Evolutionary conservation across 2,329 filamentous ascomycete species (phyloP).

Genomic region (Zymoseptoria passerinii): DNA sequence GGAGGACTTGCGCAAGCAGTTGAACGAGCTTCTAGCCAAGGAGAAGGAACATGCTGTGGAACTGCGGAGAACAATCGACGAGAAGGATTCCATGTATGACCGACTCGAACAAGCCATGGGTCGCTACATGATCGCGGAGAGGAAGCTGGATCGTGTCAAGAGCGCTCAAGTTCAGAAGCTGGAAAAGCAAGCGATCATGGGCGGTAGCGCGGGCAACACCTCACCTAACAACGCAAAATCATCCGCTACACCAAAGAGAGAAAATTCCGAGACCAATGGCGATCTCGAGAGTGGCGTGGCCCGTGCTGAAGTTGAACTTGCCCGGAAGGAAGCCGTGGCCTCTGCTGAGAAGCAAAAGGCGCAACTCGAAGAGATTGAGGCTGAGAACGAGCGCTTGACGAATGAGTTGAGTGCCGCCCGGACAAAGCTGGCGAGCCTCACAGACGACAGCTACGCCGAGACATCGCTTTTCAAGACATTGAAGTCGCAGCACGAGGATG

Average conservation of each 20-base stretch:
- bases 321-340: constrained; percentile 69
- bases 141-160: constrained; percentile 81
- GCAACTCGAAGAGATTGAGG: constrained; percentile 70
- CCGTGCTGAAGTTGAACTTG: constrained; percentile 61
- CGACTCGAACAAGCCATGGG: constrained; percentile 82
- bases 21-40: constrained; percentile 65
- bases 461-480: constrained; percentile 91
- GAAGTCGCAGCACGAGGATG: constrained; percentile 82
- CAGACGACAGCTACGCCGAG: constrained; percentile 87
- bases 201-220: constrained; percentile 42
- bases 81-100: constrained; percentile 53
- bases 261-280: constrained; percentile 44
- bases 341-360: constrained; percentile 76
- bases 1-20: constrained; percentile 61
- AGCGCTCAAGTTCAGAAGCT: constrained; percentile 86
- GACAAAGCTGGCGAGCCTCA: constrained; percentile 58
- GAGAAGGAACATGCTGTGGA: constrained; percentile 56
- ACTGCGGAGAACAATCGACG: constrained; percentile 22
- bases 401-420: constrained; percentile 72
- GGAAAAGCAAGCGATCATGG: constrained; percentile 77
- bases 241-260: constrained; percentile 37
- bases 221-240: constrained; percentile 35
- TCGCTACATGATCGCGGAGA: constrained; percentile 90
- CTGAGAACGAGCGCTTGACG: constrained; percentile 65
- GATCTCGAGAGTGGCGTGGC: constrained; percentile 49